phyloP scores from a whole-genome alignment of 345 rosid species.

The Gossypium sturtianum region DNA sequence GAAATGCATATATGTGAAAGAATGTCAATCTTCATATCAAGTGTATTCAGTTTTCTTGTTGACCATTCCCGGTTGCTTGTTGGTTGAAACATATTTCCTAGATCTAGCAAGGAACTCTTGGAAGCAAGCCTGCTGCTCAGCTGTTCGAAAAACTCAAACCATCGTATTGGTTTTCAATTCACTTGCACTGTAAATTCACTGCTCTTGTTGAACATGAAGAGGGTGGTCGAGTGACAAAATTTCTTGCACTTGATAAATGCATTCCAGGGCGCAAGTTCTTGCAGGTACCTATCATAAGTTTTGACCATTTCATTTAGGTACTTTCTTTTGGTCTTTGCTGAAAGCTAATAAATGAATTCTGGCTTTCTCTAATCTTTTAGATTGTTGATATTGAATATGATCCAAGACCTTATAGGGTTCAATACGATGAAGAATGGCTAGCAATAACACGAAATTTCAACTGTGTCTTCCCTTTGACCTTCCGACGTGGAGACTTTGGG shows the following conservation, averaged over 20 bases:
- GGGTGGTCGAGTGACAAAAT: constrained; percentile 66
- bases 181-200: constrained; percentile 83
- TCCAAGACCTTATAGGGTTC: constrained; percentile 68
- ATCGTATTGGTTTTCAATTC: constrained; percentile 90
- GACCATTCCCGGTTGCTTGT: not conserved
- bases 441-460: constrained; percentile 65
- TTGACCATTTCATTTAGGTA: constrained; percentile 10
- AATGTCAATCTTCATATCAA: not conserved
- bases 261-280: constrained; percentile 64
- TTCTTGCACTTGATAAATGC: constrained; percentile 92
- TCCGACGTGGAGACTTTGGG: constrained; percentile 46
- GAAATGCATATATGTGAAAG: not conserved
- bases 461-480: constrained; percentile 60
- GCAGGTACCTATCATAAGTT: constrained; percentile 41
- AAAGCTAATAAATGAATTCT: constrained; percentile 17
- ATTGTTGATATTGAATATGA: constrained; percentile 74
- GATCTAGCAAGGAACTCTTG: constrained; percentile 65
- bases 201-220: constrained; percentile 81
- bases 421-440: constrained; percentile 88
- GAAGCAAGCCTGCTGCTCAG: constrained; percentile 83
- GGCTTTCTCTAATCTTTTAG: constrained; percentile 29
- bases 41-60: not conserved
- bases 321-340: constrained; percentile 7
- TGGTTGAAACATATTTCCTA: constrained; percentile 19
- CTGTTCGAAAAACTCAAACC: constrained; percentile 77